Percentiles rank a stretch among this genome's conserved stretches.
phyloP scores from a whole-genome alignment of 805 yeast genomes.

The Priceomyces medius region DNA sequence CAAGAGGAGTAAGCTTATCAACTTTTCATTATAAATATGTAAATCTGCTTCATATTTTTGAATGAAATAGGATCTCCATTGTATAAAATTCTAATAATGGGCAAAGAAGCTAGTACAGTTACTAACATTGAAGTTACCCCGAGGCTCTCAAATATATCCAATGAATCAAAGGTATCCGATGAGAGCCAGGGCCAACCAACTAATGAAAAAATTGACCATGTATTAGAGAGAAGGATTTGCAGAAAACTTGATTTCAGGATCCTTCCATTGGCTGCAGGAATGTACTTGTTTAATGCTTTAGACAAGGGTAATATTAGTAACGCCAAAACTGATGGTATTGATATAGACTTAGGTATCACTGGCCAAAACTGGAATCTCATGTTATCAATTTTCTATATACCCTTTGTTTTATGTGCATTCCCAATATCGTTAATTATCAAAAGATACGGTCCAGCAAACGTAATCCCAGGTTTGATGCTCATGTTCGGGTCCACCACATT shows the following conservation, averaged over 20 bases:
- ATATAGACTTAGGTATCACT: conserved; percentile 37
- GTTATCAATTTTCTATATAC: conserved; percentile 46
- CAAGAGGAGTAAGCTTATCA: background rate
- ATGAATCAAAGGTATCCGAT: conserved; percentile 12
- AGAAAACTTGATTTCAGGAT: conserved; percentile 45
- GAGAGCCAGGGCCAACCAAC: conserved; percentile 11
- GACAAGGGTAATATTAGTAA: conserved; percentile 51
- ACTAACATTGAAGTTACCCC: conserved; percentile 7
- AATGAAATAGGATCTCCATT: background rate
- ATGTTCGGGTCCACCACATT: conserved; percentile 44
- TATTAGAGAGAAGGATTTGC: conserved; percentile 29
- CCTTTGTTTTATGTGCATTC: conserved; percentile 45
- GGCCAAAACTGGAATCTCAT: conserved; percentile 46
- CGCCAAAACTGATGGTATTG: conserved; percentile 49
- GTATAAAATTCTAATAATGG: conserved; percentile 1
- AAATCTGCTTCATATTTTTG: background rate
- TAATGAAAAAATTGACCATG: conserved; percentile 14
- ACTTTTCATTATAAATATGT: background rate
- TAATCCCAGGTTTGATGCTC: conserved; percentile 45
- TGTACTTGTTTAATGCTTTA: conserved; percentile 49
- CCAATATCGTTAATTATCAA: conserved; percentile 44
- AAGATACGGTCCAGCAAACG: conserved; percentile 42
- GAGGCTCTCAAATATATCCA: conserved; percentile 5
- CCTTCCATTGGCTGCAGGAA: conserved; percentile 43
- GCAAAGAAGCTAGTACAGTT: background rate